Percentiles rank a stretch among this genome's conserved stretches.
Evolutionary conservation across 306 rosid species (phyloP).

Genomic region (Malus asiatica): DNA sequence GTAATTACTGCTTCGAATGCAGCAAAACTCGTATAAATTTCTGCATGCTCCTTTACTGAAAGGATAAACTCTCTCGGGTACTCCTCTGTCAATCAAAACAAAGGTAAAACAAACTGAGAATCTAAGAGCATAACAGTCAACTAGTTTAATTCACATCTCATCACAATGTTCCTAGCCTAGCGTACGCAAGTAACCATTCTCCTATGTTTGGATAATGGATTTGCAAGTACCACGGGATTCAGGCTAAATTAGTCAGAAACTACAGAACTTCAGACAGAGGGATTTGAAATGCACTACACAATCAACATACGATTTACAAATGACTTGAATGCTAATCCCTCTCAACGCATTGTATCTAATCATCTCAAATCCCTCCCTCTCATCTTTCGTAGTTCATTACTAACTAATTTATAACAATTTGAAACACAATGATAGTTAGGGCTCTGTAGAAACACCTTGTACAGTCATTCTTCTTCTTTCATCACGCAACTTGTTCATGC

Average conservation of each 20-base stretch:
- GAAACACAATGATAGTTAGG: neutral
- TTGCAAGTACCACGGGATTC: neutral
- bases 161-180: neutral
- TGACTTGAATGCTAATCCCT: neutral
- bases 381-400: neutral
- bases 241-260: neutral
- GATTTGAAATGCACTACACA: neutral
- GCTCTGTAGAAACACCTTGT: neutral
- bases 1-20: constrained; percentile 25
- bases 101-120: neutral
- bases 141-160: neutral
- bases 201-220: neutral
- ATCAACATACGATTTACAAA: neutral
- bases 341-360: neutral
- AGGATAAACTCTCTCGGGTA: constrained; percentile 84
- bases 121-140: neutral
- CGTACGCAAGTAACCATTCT: neutral
- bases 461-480: neutral
- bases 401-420: neutral
- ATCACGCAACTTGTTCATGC: neutral
- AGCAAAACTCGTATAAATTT: constrained; percentile 77
- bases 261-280: neutral
- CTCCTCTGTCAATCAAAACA: constrained; percentile 38
- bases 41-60: constrained; percentile 73
- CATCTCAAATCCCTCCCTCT: neutral